Evolutionary conservation across 257 asterid species (phyloP).

Genomic region (Rhazya stricta): DNA sequence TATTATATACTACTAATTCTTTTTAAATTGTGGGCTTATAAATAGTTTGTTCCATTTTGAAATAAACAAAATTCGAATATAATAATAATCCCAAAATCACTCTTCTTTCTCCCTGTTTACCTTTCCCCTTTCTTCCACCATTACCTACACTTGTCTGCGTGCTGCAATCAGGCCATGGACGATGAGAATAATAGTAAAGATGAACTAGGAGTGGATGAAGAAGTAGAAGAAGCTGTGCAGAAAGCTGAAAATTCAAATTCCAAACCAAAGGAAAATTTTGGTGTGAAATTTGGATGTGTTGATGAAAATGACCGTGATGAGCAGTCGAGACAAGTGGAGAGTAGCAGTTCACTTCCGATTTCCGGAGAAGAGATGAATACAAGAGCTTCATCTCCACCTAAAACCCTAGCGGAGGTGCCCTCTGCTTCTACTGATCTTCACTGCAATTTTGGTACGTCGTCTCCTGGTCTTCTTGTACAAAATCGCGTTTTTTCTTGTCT

Average conservation of each 20-base stretch:
- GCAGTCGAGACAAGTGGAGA: not conserved
- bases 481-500: not conserved
- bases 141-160: slow-evolving; percentile 12
- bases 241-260: slow-evolving; percentile 10
- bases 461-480: not conserved
- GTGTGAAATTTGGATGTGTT: not conserved
- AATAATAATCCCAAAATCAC: not conserved
- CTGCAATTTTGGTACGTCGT: slow-evolving; percentile 5
- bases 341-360: not conserved
- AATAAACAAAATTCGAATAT: not conserved
- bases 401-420: slow-evolving; percentile 14
- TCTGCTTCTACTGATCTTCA: slow-evolving; percentile 9
- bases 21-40: too few species aligned
- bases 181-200: not conserved
- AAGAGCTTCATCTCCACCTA: not conserved
- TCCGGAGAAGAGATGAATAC: not conserved
- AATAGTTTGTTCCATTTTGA: not conserved
- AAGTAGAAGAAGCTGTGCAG: not conserved
- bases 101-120: not conserved
- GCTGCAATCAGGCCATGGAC: slow-evolving; percentile 24
- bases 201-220: slow-evolving; percentile 12
- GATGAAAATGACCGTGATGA: not conserved
- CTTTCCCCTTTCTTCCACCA: slow-evolving; percentile 22
- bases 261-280: not conserved
- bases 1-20: too few species aligned